Evolutionary conservation across 1,284 basidiomycete species (phyloP).

Genomic region (Trametes versicolor): DNA sequence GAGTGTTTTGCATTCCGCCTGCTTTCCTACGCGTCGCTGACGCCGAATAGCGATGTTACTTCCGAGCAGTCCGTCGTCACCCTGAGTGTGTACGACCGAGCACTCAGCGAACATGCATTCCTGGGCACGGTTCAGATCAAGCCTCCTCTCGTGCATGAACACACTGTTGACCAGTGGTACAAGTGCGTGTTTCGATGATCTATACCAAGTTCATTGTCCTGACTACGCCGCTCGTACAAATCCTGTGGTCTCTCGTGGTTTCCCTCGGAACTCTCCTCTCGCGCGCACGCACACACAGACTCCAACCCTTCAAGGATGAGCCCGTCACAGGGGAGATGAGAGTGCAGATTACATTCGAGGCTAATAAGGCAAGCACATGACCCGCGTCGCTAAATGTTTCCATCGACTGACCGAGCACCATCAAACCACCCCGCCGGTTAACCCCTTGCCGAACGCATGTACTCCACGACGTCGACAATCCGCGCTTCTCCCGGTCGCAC

Average conservation of each 20-base stretch:
- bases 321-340: conserved; percentile 92
- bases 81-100: conserved; percentile 94
- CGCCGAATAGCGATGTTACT: conserved; percentile 86
- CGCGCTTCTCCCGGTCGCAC: background rate
- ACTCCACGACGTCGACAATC: conserved; percentile 9
- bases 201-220: background rate
- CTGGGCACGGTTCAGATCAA: conserved; percentile 93
- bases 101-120: conserved; percentile 86
- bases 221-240: background rate
- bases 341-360: conserved; percentile 94
- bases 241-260: background rate
- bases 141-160: conserved; percentile 89
- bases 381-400: conserved; percentile 22
- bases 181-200: conserved; percentile 63
- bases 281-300: conserved; percentile 53
- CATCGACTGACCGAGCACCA: conserved; percentile 27
- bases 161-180: conserved; percentile 98
- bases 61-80: conserved; percentile 87
- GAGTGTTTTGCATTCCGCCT: conserved; percentile 46
- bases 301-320: conserved; percentile 83
- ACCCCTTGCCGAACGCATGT: conserved; percentile 15
- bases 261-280: background rate
- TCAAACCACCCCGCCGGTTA: conserved; percentile 18
- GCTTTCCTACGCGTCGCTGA: conserved; percentile 18
- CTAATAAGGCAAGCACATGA: conserved; percentile 75